Evolutionary conservation across 495 filamentous ascomycete genomes (phyloP), one percentile per base, ranked within the genome.

Genomic region (Xylona heveae): DNA sequence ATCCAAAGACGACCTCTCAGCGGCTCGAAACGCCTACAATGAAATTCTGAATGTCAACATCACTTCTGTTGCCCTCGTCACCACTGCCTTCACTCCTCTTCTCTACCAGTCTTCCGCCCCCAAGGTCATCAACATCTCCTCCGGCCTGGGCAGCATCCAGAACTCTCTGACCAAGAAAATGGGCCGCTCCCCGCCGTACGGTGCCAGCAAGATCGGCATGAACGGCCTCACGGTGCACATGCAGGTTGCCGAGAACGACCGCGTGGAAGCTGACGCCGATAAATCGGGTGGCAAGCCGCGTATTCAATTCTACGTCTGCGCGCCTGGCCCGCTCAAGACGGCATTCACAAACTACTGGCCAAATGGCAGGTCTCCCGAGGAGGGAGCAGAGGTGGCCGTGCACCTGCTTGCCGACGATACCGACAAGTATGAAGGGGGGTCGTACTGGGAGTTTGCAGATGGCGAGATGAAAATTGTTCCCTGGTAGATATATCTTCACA

Each of bases 221-320:
- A 57, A 57, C 33, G 44, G 45, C 22, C 31, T 55, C 13, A 52
- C 40, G 4, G 40, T 49, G n/a, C 42, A 52, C 22, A 41, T 52
- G 36, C 50, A 51, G 38, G 39, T 38, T 4, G 34, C 31, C 22
- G 48, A 57, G 33, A 42, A 42, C 24, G 44, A 48, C 33, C 45
- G 33, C 10, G 32, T 35, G 6, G 37, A 38, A 10, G 30, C 25
- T 14, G 24, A 36, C 12, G 40, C 42, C 18, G 33, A 34, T n/a
- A n/a, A n/a, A n/a, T n/a, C n/a, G n/a, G 31, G 29, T 15, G 22
- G 14, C 9, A 34, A 41, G 34, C 28, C 35, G 9, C 36, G 27
- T 8, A 42, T 51, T 24, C 30, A 38, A 15, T 55, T 48, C 37
- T 55, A 39, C 33, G 40, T 32, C 4, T 40, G 27, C 8, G 45